Evolutionary conservation across 2,329 filamentous ascomycete genomes (phyloP).

Genomic region (Colletotrichum neosansevieriae): DNA sequence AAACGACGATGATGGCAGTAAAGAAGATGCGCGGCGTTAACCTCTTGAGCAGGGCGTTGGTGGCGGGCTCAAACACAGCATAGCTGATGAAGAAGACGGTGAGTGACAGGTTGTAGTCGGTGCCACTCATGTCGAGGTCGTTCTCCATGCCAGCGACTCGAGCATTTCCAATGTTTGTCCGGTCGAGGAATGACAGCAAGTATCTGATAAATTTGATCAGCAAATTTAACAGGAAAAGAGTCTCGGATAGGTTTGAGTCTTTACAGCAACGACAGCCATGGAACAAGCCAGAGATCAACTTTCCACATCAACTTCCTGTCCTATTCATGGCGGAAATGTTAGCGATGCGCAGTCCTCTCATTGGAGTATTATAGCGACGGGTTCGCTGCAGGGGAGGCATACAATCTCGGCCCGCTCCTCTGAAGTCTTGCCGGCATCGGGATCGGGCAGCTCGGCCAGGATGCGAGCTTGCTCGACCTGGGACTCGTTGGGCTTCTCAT

Average conservation of each 20-base stretch:
- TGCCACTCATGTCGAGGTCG: constrained; percentile 42
- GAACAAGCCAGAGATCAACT: constrained; percentile 71
- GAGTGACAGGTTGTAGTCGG: constrained; percentile 71
- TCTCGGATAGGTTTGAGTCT: neutral
- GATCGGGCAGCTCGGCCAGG: constrained; percentile 50
- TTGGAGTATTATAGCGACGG: neutral
- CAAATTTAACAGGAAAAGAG: neutral
- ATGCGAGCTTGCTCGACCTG: constrained; percentile 46
- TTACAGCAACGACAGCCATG: constrained; percentile 59
- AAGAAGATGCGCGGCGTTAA: constrained; percentile 74
- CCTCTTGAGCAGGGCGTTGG: constrained; percentile 74
- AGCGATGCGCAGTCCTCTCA: neutral
- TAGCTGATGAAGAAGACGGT: constrained; percentile 80
- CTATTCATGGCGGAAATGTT: constrained; percentile 50
- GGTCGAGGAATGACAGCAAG: constrained; percentile 47
- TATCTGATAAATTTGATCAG: constrained; percentile 34
- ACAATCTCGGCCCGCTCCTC: constrained; percentile 74
- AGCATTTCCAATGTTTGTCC: constrained; percentile 47
- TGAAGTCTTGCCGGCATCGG: constrained; percentile 72
- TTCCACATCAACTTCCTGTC: constrained; percentile 72
- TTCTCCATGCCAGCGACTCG: constrained; percentile 45
- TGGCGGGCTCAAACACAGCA: constrained; percentile 71
- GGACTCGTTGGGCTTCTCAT: constrained; percentile 33
- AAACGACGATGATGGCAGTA: constrained; percentile 72
- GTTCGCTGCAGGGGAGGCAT: constrained; percentile 46